These are phyloP conservation scores for Tetrapyrgos nigripes DNA, from an alignment of 1,284 basidiomycete genomes.

Conservation along the genomic window DNA sequence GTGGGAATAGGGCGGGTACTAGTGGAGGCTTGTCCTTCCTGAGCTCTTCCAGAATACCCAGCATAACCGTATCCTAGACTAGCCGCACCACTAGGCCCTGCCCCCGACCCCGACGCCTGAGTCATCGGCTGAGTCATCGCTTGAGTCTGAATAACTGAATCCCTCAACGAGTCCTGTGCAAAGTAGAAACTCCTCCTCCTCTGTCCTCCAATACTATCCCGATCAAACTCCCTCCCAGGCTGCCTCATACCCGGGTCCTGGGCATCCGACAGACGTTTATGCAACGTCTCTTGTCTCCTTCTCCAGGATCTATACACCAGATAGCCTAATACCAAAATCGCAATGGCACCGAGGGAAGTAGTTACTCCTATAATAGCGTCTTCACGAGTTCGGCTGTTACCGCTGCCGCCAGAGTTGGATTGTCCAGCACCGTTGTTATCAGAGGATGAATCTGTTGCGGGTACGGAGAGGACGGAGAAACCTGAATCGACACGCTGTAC, in stretches of 20 bases:
- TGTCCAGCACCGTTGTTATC: slow-evolving; percentile 1
- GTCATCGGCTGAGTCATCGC: not conserved
- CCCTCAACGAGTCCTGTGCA: slow-evolving; percentile 79
- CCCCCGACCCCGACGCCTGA: not conserved
- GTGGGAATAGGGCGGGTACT: no score
- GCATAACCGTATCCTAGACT: not conserved
- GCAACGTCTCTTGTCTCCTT: slow-evolving; percentile 64
- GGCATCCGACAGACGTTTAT: slow-evolving; percentile 66
- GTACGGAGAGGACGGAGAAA: slow-evolving; percentile 58
- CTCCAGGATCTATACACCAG: slow-evolving; percentile 66
- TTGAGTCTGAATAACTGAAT: not conserved
- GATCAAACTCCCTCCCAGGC: slow-evolving; percentile 72
- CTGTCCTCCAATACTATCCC: slow-evolving; percentile 73
- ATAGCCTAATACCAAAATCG: slow-evolving; percentile 68
- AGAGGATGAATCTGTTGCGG: slow-evolving; percentile 30
- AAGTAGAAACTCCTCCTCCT: slow-evolving; percentile 82
- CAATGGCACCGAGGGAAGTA: slow-evolving; percentile 75
- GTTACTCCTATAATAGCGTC: slow-evolving; percentile 86
- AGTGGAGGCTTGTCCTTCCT: no score
- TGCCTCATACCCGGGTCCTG: slow-evolving; percentile 50
- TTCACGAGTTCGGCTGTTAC: slow-evolving; percentile 52
- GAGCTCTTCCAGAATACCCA: not conserved
- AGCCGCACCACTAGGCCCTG: no score
- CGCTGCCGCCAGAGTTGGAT: slow-evolving; percentile 30
- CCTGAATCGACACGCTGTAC: slow-evolving; percentile 66